Conservation (phyloP, 148 eudicot species). For the Amaranthus cruentus region DNA sequence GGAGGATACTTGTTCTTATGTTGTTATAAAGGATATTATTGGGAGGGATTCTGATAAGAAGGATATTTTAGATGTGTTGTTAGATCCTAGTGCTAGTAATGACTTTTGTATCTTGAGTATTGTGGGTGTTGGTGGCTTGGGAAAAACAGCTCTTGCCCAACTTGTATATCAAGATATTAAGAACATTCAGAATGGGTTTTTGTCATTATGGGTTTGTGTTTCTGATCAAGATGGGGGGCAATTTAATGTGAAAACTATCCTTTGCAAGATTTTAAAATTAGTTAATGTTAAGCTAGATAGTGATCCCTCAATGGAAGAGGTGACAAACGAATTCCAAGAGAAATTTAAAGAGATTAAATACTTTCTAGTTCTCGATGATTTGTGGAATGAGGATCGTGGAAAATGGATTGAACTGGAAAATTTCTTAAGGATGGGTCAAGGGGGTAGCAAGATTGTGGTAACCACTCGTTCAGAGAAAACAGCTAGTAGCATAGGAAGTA, state of each 20-base stretch:
- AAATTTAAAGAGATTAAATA: background rate
- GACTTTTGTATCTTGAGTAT: conserved; percentile 9
- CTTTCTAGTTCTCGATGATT: conserved; percentile 26
- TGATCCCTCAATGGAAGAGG: background rate
- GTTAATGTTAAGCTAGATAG: background rate
- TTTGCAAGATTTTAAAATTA: conserved; percentile 4
- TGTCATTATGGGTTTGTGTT: conserved; percentile 22
- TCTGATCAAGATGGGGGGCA: conserved; percentile 15
- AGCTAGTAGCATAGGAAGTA: conserved; percentile 4
- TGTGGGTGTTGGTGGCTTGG: conserved; percentile 27
- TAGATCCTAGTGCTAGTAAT: background rate
- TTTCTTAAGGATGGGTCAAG: background rate
- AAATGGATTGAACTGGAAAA: conserved; percentile 10
- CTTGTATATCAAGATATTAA: conserved; percentile 14
- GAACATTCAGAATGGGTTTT: background rate
- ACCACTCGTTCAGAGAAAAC: conserved; percentile 20
- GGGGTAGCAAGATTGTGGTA: conserved; percentile 19
- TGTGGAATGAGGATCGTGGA: conserved; percentile 22
- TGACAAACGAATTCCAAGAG: background rate
- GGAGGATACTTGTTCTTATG: no score
- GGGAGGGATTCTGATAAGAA: no score
- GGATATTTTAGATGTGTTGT: no score
- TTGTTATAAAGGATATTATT: no score
- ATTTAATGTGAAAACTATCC: conserved; percentile 6
- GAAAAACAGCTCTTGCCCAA: conserved; percentile 9